These are phyloP conservation scores for Pterocarpus macrocarpus DNA, from an alignment of 306 rosid genomes.

Conservation along the genomic window DNA sequence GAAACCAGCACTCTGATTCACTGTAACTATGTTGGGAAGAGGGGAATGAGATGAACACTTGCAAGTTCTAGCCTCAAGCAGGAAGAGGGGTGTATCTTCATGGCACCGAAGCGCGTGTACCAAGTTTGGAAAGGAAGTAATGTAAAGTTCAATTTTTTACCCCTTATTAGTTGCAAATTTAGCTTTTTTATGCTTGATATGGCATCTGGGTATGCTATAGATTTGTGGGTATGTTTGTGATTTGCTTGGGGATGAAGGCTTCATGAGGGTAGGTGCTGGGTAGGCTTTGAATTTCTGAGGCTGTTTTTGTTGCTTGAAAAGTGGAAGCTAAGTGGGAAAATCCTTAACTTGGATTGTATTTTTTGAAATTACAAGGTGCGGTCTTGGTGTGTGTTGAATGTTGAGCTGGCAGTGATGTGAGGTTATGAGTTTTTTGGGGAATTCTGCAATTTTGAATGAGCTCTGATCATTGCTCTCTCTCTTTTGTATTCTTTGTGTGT, in stretches of 20 bases:
- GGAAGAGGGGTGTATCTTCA: slow-evolving; percentile 42
- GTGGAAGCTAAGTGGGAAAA: slow-evolving; percentile 9
- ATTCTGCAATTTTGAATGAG: slow-evolving; percentile 7
- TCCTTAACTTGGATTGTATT: not conserved
- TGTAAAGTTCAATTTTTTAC: slow-evolving; percentile 59
- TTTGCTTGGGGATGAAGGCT: slow-evolving; percentile 29
- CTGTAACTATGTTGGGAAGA: not conserved
- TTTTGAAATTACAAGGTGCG: not conserved
- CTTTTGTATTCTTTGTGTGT: not conserved
- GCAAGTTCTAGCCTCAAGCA: slow-evolving; percentile 43
- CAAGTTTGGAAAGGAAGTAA: slow-evolving; percentile 96
- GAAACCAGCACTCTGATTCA: slow-evolving; percentile 39
- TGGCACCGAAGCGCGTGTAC: slow-evolving; percentile 93
- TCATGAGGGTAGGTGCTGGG: not conserved
- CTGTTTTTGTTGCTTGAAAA: slow-evolving; percentile 43
- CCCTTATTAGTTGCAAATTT: slow-evolving; percentile 25
- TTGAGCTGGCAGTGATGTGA: slow-evolving; percentile 32
- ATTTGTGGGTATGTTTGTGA: slow-evolving; percentile 45
- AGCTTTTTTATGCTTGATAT: slow-evolving; percentile 21
- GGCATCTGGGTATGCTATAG: slow-evolving; percentile 41
- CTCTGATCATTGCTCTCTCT: not conserved
- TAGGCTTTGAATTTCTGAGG: slow-evolving; percentile 12
- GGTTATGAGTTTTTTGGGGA: slow-evolving; percentile 14
- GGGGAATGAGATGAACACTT: slow-evolving; percentile 57
- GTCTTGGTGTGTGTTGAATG: slow-evolving; percentile 9